Evolutionary conservation across 1,139 yeast genomes (phyloP).

Genomic region (Nakaseomyces sp.): DNA sequence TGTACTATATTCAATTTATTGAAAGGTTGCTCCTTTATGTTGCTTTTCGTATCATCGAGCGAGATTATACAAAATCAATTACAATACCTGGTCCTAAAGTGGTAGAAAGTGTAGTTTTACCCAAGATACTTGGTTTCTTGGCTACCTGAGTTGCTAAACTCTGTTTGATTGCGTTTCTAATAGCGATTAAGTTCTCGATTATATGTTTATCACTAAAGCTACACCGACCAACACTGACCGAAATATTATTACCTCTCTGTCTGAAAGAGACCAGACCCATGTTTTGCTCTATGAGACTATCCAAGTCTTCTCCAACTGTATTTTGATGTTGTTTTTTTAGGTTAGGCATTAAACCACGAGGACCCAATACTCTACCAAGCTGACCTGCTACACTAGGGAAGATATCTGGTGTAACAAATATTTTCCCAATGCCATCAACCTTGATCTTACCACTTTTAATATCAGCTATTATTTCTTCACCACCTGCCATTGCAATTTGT

Average conservation of each 20-base stretch:
- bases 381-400: slow-evolving; percentile 46
- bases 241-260: slow-evolving; percentile 49
- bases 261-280: slow-evolving; percentile 65
- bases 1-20: slow-evolving; percentile 3
- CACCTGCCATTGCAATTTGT: slow-evolving; percentile 55
- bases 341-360: slow-evolving; percentile 82
- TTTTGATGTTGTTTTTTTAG: slow-evolving; percentile 55
- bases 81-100: slow-evolving; percentile 79
- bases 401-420: slow-evolving; percentile 81
- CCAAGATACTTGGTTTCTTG: slow-evolving; percentile 62
- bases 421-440: slow-evolving; percentile 55
- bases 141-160: slow-evolving; percentile 48
- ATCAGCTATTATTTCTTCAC: slow-evolving; percentile 56
- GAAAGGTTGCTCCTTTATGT: no score
- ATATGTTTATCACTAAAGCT: slow-evolving; percentile 72
- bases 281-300: slow-evolving; percentile 43
- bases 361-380: slow-evolving; percentile 75
- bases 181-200: slow-evolving; percentile 60
- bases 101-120: slow-evolving; percentile 59
- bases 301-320: slow-evolving; percentile 67
- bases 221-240: slow-evolving; percentile 71
- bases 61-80: slow-evolving; percentile 42
- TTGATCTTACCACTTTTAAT: slow-evolving; percentile 47
- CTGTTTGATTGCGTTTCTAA: slow-evolving; percentile 55
- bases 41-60: no score